A percentile compares a stretch with the other conserved stretches of the same genome.
Evolutionary conservation across 176 grass and related monocot genomes (phyloP).

Genomic region (Avena eriantha): DNA sequence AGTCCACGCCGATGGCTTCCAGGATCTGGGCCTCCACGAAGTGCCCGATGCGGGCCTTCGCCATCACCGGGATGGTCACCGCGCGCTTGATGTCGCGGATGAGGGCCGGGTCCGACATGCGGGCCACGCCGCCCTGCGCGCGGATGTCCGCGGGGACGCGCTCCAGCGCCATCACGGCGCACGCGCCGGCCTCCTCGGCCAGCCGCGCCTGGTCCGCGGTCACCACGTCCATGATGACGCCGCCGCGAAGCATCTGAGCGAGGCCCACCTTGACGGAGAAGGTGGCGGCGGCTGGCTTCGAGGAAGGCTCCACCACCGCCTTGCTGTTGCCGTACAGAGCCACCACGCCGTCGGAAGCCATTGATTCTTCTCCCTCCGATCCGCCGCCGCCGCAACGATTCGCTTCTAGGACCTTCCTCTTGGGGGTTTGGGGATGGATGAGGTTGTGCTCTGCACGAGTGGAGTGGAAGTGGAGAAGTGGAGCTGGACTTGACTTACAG

Average conservation of each 20-base stretch:
- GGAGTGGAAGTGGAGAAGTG: background rate
- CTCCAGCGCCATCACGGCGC: conserved; percentile 84
- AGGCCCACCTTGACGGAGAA: conserved; percentile 86
- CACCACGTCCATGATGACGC: conserved; percentile 84
- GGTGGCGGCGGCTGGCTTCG: conserved; percentile 50
- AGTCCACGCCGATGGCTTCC: conserved; percentile 77
- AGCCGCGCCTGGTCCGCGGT: conserved; percentile 71
- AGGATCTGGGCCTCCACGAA: conserved; percentile 88
- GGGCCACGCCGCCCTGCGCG: conserved; percentile 67
- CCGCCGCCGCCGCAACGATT: conserved; percentile 8
- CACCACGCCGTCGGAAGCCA: conserved; percentile 46
- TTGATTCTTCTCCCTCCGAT: conserved; percentile 11
- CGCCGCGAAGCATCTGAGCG: conserved; percentile 82
- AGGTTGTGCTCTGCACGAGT: background rate
- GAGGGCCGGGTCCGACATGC: conserved; percentile 79
- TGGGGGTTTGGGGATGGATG: background rate
- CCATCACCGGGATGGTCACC: conserved; percentile 98
- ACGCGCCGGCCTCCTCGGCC: conserved; percentile 82
- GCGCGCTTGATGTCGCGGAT: conserved; percentile 93
- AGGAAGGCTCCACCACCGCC: conserved; percentile 43
- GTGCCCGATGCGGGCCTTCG: conserved; percentile 90
- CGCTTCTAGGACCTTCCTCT: background rate
- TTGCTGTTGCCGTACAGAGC: conserved; percentile 59
- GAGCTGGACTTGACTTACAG: background rate
- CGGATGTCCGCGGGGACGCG: conserved; percentile 88